Percentiles rank a stretch among this genome's conserved stretches.
Conservation (phyloP, 345 rosid genomes). For the Stellera chamaejasme region DNA sequence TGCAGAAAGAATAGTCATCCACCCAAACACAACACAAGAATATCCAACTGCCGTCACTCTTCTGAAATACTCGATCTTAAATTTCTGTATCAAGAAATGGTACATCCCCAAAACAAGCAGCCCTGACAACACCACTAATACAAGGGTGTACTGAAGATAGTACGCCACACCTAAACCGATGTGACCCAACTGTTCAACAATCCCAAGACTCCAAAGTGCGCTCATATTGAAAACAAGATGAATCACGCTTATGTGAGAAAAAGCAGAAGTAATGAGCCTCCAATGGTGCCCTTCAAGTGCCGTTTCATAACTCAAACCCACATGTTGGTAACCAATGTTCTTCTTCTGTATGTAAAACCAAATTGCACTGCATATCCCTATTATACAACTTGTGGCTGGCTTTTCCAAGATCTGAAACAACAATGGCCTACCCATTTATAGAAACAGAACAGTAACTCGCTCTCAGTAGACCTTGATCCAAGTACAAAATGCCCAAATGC, state of each 20-base stretch:
- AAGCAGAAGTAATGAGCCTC: constrained; percentile 93
- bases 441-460: background rate
- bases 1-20: constrained; percentile 95
- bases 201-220: constrained; percentile 97
- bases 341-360: constrained; percentile 95
- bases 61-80: constrained; percentile 76
- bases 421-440: constrained; percentile 72
- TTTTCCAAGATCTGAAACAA: constrained; percentile 75
- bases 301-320: constrained; percentile 82
- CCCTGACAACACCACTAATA: constrained; percentile 70
- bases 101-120: constrained; percentile 68
- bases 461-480: background rate
- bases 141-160: constrained; percentile 88
- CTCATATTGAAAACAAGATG: constrained; percentile 98
- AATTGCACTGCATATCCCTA: constrained; percentile 59
- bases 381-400: constrained; percentile 77
- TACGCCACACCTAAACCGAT: constrained; percentile 72
- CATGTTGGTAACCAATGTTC: constrained; percentile 78
- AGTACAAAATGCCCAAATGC: background rate
- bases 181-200: constrained; percentile 62
- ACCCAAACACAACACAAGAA: constrained; percentile 97
- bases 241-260: constrained; percentile 83
- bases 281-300: constrained; percentile 81
- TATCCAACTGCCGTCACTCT: constrained; percentile 97
- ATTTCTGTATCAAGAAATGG: constrained; percentile 60